A percentile compares a stretch with the other conserved stretches of the same genome.
Evolutionary conservation across 1,284 basidiomycete genomes (phyloP).

Genomic region (Erythrobasidium hasegawianum): DNA sequence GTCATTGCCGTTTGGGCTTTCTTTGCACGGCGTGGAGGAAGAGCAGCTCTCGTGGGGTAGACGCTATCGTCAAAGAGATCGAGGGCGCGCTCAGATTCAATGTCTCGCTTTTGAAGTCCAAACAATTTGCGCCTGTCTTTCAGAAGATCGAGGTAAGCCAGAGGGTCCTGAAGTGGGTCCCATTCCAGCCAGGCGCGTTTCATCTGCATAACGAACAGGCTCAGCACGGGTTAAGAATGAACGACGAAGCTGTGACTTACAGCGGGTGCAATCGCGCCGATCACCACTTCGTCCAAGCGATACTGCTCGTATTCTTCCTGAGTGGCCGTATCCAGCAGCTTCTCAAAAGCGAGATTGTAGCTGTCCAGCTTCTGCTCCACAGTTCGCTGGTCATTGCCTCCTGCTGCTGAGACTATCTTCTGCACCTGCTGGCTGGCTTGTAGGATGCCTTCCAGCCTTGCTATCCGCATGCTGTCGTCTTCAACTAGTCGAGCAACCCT

Average conservation of each 20-base stretch:
- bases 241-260: conserved; percentile 53
- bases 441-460: conserved; percentile 15
- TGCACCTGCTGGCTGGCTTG: conserved; percentile 14
- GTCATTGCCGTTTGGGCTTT: conserved; percentile 65
- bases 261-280: conserved; percentile 79
- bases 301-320: conserved; percentile 73
- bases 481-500: conserved; percentile 64
- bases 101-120: conserved; percentile 65
- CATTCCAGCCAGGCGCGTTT: conserved; percentile 37
- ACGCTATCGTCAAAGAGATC: conserved; percentile 6
- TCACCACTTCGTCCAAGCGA: conserved; percentile 81
- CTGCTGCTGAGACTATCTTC: conserved; percentile 2
- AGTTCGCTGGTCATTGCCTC: conserved; percentile 1
- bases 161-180: conserved; percentile 40
- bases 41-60: conserved; percentile 52
- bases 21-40: not conserved
- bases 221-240: not conserved
- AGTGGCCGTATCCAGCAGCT: conserved; percentile 60
- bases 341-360: conserved; percentile 67
- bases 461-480: conserved; percentile 38
- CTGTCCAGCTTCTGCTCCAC: conserved; percentile 54
- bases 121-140: conserved; percentile 54
- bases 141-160: conserved; percentile 43
- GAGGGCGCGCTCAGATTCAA: conserved; percentile 56
- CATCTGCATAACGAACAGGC: conserved; percentile 26